Conservation (phyloP, 2,329 filamentous ascomycete species). For the Colletotrichum sp. region DNA sequence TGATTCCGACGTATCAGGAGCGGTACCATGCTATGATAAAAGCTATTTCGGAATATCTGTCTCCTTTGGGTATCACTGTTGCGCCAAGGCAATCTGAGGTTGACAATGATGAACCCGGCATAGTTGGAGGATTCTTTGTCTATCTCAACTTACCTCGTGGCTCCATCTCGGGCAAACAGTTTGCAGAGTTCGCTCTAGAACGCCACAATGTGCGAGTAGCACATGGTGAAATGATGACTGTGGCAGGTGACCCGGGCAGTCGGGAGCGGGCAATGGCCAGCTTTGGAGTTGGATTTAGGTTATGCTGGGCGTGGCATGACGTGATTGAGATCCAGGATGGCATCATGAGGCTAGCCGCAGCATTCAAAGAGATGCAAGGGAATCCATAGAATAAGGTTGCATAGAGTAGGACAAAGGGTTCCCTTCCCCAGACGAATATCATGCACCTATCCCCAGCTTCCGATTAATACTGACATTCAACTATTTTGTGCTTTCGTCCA, state of each 20-base stretch:
- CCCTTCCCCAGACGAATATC: not conserved
- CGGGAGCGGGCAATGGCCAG: conserved; percentile 53
- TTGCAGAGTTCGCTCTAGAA: not conserved
- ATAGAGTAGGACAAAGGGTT: not conserved
- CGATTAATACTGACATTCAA: not conserved
- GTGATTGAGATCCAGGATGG: conserved; percentile 70
- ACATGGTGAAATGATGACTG: not conserved
- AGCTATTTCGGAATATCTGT: not conserved
- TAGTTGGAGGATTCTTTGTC: not conserved
- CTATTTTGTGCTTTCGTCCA: too few species aligned
- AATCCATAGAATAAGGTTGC: not conserved
- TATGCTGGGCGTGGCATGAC: conserved; percentile 77
- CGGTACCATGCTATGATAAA: not conserved
- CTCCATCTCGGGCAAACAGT: not conserved
- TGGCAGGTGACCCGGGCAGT: not conserved
- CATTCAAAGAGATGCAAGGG: not conserved
- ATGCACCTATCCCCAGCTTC: not conserved
- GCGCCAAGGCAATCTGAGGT: not conserved
- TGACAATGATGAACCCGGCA: not conserved
- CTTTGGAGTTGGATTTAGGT: conserved; percentile 65
- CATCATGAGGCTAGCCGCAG: conserved; percentile 62
- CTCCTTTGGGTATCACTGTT: not conserved
- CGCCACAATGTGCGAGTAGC: not conserved
- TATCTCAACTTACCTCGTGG: not conserved
- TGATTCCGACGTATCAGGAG: not conserved